Base-by-base conservation (phyloP, 2,329 filamentous ascomycete genomes). In the Chaetomiaceae sp. region DNA sequence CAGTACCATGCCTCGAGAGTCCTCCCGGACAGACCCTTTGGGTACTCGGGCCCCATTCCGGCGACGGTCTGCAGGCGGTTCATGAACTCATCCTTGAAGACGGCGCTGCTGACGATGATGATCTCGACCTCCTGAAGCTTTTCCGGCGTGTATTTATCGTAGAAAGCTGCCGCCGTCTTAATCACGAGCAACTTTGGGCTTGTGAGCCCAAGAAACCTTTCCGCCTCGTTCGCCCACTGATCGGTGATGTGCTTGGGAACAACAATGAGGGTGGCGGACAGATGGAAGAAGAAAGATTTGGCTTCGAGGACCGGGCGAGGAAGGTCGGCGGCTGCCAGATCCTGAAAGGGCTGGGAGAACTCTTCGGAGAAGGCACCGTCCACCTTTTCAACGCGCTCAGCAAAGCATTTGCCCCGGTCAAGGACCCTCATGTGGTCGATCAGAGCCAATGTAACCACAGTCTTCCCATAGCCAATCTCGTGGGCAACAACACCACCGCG, bases 391-490 rank as follows among this genome's bases (percentile, higher is more conserved):
- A 10, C 17, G 3, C 66, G 55, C 9, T 58, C 34, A 0, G 25
- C 2, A 5, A 62, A 41, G 10, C 63, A 66, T 0, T 51, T 13
- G 0, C 3, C n/a, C 2, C 42, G 19, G 42, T 68, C 65, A 14
- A 60, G 62, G 0, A 50, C 1, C 5, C 54, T 37, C 45, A 65
- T 64, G 7, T 50, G 52, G 20, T 67, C 65, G 7, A 72, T 62
- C 4, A 73, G 59, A 2, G 65, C 70, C 12, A 74, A 63, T 5
- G 61, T 66, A 21, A 72, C 59, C 4, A 73, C 63, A 0, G 72
- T 75, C 58, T 75, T 75, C 1, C 72, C 72, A 46, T 68, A 74
- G 14, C 72, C 72, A 13, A 74, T 68, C 23, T 73, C 66, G 38
- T 74, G 71, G 1, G 71, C 72, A 6, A 73, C 59, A 8, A 74